Base-by-base conservation (phyloP, 441 rosid species). In the Gossypium laxum region DNA sequence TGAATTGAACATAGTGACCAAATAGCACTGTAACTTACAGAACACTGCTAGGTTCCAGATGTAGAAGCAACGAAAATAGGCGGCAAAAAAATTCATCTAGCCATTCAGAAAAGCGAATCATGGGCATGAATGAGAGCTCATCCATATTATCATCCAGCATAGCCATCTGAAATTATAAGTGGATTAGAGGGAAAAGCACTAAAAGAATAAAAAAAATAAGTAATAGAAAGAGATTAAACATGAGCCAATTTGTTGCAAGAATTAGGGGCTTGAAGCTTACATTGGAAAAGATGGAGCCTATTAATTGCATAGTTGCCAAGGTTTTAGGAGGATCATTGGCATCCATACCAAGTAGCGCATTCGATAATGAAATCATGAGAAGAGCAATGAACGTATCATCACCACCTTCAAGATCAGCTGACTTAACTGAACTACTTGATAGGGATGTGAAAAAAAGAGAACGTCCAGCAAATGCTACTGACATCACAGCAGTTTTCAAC, bases 271-370 rank as follows among this genome's bases (percentile, higher is more conserved):
- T 61, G 55, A 73, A 69, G 82, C 90, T 87, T 84, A 95, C 99
- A 85, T 91, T 95, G 81, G 99, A 95, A 88, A 95, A 95, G 79
- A 92, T 88, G 75, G 98, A 92, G 78, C 99, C 97, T 82, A 95
- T 92, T 74, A 92, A 81, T 81, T 95, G 99, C 98, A 95, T 85
- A 50, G 96, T 92, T 70, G 98, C 98, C 86, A 89, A 84, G 67
- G 99, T 91, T 84, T 95, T 95, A 26, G 98, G 99, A 75, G 99
- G 99, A 78, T 95, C 99, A 75, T 95, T 95, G 76, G 98, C 99
- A 85, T 95, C 99, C 93, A 95, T 95, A 47, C 99, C 99, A 83
- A 91, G 96, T 75, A 95, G 84, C 18, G 98, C 95, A 87, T 92
- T 95, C 18, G 98, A 91, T 70, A 95, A 82, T 67, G 97, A 91